Conservation (phyloP, 2,329 filamentous ascomycete genomes). For the Nigrospora sphaerica region DNA sequence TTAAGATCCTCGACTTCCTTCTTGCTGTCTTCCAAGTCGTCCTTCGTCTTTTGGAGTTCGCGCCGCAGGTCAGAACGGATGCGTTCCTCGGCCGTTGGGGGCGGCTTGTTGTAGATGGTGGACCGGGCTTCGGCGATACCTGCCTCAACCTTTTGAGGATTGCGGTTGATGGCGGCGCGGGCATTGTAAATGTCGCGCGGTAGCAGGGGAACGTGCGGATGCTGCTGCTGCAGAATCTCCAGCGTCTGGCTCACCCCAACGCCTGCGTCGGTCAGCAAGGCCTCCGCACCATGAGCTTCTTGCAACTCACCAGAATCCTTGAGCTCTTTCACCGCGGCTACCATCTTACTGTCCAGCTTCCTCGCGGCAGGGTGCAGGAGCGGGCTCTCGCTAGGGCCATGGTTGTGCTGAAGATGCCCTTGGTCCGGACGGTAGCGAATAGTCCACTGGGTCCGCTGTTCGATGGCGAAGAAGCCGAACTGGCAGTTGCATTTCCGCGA, state of each 20-base stretch:
- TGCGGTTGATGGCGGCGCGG: conserved; percentile 58
- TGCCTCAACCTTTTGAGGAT: conserved; percentile 53
- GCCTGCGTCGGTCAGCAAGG: conserved; percentile 35
- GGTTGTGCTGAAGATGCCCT: conserved; percentile 54
- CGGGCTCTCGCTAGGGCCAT: conserved; percentile 59
- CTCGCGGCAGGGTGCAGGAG: conserved; percentile 59
- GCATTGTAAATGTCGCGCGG: conserved; percentile 63
- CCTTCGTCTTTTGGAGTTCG: conserved; percentile 51
- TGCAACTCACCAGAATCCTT: conserved; percentile 55
- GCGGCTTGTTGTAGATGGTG: conserved; percentile 60
- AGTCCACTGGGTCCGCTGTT: conserved; percentile 61
- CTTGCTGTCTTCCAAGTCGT: conserved; percentile 49
- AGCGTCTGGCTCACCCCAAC: conserved; percentile 60
- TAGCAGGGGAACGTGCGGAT: conserved; percentile 56
- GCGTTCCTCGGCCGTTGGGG: conserved; percentile 55
- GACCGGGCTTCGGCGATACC: conserved; percentile 54
- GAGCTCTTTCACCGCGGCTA: conserved; percentile 58
- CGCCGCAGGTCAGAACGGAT: conserved; percentile 55
- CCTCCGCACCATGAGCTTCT: not conserved
- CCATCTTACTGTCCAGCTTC: conserved; percentile 61
- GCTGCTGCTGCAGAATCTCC: conserved; percentile 56
- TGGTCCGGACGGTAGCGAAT: conserved; percentile 56
- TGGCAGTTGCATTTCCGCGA: conserved; percentile 64
- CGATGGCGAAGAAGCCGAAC: conserved; percentile 64
- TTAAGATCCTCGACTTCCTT: conserved; percentile 54